These are phyloP conservation scores for Pleurotus salmoneostramineus DNA, from an alignment of 768 basidiomycete species.

Conservation along the genomic window DNA sequence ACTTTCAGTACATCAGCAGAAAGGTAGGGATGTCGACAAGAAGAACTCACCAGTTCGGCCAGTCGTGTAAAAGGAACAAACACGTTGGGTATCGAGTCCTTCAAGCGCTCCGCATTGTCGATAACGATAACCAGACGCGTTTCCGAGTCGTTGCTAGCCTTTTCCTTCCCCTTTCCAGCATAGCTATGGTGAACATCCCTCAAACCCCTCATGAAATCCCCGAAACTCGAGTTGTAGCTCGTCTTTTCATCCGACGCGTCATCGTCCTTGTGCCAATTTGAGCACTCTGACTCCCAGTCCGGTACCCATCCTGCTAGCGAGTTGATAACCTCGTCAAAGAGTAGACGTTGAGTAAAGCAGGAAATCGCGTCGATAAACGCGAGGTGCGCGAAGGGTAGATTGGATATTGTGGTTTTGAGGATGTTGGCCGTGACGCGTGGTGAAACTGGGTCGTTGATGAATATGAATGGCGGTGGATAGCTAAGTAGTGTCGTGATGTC, in stretches of 20 bases:
- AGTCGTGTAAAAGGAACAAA: slow-evolving; percentile 70
- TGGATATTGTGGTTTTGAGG: slow-evolving; percentile 20
- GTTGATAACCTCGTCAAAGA: slow-evolving; percentile 69
- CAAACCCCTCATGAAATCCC: slow-evolving; percentile 2
- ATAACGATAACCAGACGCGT: slow-evolving; percentile 56
- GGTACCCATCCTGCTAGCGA: slow-evolving; percentile 51
- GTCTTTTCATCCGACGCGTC: neutral
- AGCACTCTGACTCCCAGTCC: slow-evolving; percentile 58
- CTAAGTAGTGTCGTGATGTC: slow-evolving; percentile 35
- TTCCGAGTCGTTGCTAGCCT: slow-evolving; percentile 14
- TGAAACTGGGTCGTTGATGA: slow-evolving; percentile 55
- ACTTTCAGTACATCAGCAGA: slow-evolving; percentile 29
- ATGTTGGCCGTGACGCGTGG: slow-evolving; percentile 41
- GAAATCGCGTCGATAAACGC: slow-evolving; percentile 52
- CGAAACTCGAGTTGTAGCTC: neutral
- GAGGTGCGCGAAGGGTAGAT: slow-evolving; percentile 19
- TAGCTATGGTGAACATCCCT: neutral
- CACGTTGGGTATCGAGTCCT: slow-evolving; percentile 57
- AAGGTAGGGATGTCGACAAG: too few relatives aligned
- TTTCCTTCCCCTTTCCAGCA: slow-evolving; percentile 19
- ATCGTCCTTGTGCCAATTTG: slow-evolving; percentile 42
- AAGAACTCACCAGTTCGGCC: slow-evolving; percentile 53
- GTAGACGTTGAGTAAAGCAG: slow-evolving; percentile 56
- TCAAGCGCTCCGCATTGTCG: slow-evolving; percentile 65
- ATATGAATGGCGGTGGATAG: slow-evolving; percentile 62